These are phyloP conservation scores for Geotrichum carabidarum DNA, from an alignment of 1,139 yeast species.

Conservation along the genomic window DNA sequence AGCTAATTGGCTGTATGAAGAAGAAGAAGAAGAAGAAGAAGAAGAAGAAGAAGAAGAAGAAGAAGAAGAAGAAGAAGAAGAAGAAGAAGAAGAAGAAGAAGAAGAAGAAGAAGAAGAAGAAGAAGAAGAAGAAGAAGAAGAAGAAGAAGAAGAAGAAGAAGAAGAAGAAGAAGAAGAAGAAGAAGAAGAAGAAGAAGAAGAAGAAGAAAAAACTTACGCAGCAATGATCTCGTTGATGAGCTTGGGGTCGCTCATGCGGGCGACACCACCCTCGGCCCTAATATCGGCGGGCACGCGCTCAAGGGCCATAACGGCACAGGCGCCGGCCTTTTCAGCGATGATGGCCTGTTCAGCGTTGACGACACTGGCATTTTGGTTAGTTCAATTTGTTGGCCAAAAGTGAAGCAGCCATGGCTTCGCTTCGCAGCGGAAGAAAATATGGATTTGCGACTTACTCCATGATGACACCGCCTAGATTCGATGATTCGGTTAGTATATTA, in stretches of 20 bases:
- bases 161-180: background rate
- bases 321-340: constrained; percentile 81
- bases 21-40: background rate
- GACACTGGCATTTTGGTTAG: constrained; percentile 32
- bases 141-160: background rate
- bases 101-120: background rate
- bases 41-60: background rate
- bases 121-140: background rate
- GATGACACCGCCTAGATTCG: constrained; percentile 46
- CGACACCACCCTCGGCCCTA: constrained; percentile 77
- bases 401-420: background rate
- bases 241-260: constrained; percentile 83
- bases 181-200: background rate
- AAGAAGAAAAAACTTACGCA: constrained; percentile 33
- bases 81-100: background rate
- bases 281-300: constrained; percentile 86
- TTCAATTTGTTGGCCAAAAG: background rate
- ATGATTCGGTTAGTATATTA: background rate
- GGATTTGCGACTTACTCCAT: constrained; percentile 42
- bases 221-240: constrained; percentile 75
- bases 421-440: background rate
- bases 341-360: constrained; percentile 55
- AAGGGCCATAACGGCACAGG: constrained; percentile 87
- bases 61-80: background rate
- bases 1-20: background rate